A percentile compares a stretch with the other conserved stretches of the same genome.
Evolutionary conservation across 2,329 filamentous ascomycete species (phyloP).

Genomic region (Diplodia corticola): DNA sequence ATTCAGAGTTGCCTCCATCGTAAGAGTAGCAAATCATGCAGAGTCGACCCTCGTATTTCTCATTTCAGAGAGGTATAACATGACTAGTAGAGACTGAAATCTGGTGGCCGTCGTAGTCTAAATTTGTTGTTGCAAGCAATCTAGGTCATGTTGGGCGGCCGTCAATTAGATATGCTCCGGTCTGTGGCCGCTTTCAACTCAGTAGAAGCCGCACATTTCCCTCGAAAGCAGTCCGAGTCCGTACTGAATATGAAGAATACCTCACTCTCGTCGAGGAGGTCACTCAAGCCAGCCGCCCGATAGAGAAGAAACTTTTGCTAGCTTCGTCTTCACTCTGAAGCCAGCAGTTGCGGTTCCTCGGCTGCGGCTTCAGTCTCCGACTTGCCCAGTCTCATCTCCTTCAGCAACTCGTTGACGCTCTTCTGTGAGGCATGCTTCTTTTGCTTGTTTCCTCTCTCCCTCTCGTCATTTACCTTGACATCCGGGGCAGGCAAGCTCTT

Average conservation of each 20-base stretch:
- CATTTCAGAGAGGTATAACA: not conserved
- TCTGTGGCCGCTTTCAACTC: not conserved
- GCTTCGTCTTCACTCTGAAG: not conserved
- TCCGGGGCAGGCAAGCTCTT: constrained; percentile 28
- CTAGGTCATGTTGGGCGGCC: not conserved
- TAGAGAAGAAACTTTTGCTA: not conserved
- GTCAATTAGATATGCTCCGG: not conserved
- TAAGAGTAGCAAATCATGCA: too few species aligned
- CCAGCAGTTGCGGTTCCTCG: not conserved
- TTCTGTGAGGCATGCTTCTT: constrained; percentile 23
- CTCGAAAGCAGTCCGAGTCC: not conserved
- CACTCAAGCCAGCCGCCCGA: not conserved
- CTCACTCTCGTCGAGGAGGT: not conserved
- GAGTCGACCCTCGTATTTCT: not conserved
- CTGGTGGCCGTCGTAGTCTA: too few species aligned
- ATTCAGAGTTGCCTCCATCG: too few species aligned
- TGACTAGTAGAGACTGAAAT: not conserved
- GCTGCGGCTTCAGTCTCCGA: not conserved
- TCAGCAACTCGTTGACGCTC: constrained; percentile 33
- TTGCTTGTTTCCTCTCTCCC: not conserved
- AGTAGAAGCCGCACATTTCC: not conserved
- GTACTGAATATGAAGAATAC: not conserved
- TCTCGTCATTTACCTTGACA: constrained; percentile 25
- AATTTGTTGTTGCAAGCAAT: not conserved
- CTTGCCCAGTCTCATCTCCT: constrained; percentile 28